Evolutionary conservation across 2,329 filamentous ascomycete genomes (phyloP).

Genomic region (Botryotinia narcissicola): DNA sequence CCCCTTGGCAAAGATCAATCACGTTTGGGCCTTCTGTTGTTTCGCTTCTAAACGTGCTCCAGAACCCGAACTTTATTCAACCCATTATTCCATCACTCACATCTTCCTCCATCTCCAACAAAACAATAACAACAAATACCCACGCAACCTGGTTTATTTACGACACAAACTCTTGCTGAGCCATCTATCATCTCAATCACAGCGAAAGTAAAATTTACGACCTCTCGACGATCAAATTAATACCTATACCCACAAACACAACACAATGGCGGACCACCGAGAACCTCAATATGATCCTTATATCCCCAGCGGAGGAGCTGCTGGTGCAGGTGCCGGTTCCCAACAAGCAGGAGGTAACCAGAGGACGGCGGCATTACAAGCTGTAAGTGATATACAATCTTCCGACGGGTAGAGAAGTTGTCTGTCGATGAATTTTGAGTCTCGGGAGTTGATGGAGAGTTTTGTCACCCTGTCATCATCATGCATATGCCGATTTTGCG

Average conservation of each 20-base stretch:
- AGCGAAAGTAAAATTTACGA: not conserved
- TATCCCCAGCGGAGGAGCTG: constrained; percentile 33
- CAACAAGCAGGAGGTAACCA: constrained; percentile 47
- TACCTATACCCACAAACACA: constrained; percentile 2
- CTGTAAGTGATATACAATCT: constrained; percentile 57
- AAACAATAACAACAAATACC: constrained; percentile 3
- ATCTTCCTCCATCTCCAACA: constrained; percentile 3
- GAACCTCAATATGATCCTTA: constrained; percentile 38
- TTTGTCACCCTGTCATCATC: constrained; percentile 17
- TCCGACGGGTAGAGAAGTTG: constrained; percentile 18
- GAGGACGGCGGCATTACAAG: constrained; percentile 74
- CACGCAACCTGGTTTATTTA: not conserved
- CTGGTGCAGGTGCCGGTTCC: constrained; percentile 45
- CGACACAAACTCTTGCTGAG: constrained; percentile 2
- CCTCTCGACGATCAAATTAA: constrained; percentile 2
- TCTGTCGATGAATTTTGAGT: constrained; percentile 20
- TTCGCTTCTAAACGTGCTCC: constrained; percentile 18
- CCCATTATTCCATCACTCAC: not conserved
- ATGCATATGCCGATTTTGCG: constrained; percentile 18
- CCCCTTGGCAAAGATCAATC: constrained; percentile 17
- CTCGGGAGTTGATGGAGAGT: constrained; percentile 26
- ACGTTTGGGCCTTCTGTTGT: constrained; percentile 19
- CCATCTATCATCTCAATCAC: not conserved
- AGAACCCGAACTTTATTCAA: constrained; percentile 2
- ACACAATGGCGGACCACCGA: constrained; percentile 36